A percentile compares a stretch with the other conserved stretches of the same genome.
These are phyloP conservation scores for Leishmania guyanensis DNA, from an alignment of 208 protist genomes.

Conservation along the genomic window DNA sequence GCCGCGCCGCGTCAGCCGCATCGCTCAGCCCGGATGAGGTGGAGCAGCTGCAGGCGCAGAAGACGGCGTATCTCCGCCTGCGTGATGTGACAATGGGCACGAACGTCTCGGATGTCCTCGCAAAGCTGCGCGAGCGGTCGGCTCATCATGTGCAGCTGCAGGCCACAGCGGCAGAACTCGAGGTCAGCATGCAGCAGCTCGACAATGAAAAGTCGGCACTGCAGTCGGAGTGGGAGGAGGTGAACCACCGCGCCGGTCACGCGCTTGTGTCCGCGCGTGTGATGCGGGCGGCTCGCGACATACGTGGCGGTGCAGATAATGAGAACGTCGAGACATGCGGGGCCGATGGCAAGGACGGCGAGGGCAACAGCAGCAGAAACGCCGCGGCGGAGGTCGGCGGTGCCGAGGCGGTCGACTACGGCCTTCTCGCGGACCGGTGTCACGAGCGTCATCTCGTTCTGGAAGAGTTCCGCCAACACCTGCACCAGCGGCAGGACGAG, in stretches of 20 bases:
- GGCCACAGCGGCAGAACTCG: conserved; percentile 65
- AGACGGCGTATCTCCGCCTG: conserved; percentile 91
- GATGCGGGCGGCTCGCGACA: conserved; percentile 46
- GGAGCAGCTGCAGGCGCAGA: conserved; percentile 69
- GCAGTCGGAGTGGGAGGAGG: conserved; percentile 68
- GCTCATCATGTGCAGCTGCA: conserved; percentile 82
- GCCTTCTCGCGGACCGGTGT: conserved; percentile 54
- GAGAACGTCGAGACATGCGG: neutral
- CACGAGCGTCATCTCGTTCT: conserved; percentile 71
- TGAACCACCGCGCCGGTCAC: conserved; percentile 71
- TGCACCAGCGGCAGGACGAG: conserved; percentile 64
- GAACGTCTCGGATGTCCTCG: conserved; percentile 88
- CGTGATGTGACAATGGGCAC: conserved; percentile 89
- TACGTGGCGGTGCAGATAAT: neutral
- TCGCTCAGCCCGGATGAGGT: conserved; percentile 66
- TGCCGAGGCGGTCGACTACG: conserved; percentile 36
- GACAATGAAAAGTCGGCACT: conserved; percentile 56
- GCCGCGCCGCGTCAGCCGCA: conserved; percentile 22
- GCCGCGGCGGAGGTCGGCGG: conserved; percentile 13
- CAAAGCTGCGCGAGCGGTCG: conserved; percentile 82
- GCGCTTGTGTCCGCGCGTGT: conserved; percentile 37
- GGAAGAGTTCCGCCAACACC: conserved; percentile 90
- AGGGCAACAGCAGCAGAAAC: conserved; percentile 5
- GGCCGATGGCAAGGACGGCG: conserved; percentile 13
- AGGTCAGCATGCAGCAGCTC: conserved; percentile 52